Evolutionary conservation across 306 rosid genomes (phyloP).

Genomic region (Pyrus communis): DNA sequence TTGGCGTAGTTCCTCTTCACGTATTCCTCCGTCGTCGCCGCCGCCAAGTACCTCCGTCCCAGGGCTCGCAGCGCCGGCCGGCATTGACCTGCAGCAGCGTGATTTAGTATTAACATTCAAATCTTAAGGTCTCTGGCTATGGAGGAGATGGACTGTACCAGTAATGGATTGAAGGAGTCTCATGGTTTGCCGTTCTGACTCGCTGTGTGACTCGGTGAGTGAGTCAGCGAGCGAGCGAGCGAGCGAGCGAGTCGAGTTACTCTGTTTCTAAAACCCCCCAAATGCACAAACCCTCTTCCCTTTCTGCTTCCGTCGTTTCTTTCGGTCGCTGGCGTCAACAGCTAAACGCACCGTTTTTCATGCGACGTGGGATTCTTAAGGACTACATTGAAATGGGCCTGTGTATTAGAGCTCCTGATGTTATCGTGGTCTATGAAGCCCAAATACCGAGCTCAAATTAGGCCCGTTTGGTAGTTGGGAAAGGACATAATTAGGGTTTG

Average conservation of each 20-base stretch:
- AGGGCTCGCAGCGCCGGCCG: slow-evolving; percentile 37
- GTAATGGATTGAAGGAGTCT: slow-evolving; percentile 51
- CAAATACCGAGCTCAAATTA: not conserved
- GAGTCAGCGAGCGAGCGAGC: not conserved
- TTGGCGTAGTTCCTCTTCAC: slow-evolving; percentile 66
- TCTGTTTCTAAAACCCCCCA: slow-evolving; percentile 6
- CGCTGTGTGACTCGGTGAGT: not conserved
- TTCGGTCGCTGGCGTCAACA: not conserved
- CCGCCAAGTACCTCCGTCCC: slow-evolving; percentile 43
- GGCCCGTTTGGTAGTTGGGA: not conserved
- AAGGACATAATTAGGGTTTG: no score
- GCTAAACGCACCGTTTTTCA: not conserved
- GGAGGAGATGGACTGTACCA: slow-evolving; percentile 19
- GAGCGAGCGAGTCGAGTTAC: not conserved
- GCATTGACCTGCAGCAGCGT: slow-evolving; percentile 25
- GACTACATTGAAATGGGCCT: not conserved
- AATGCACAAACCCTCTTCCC: slow-evolving; percentile 16
- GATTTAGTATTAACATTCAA: not conserved
- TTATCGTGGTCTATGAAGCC: not conserved
- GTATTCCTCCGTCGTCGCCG: slow-evolving; percentile 49
- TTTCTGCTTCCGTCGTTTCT: not conserved
- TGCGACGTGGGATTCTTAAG: not conserved
- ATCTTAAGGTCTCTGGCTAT: not conserved
- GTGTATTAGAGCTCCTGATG: no score
- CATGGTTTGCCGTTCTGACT: slow-evolving; percentile 27